These are phyloP conservation scores for Chimonanthus salicifolius DNA, from an alignment of 164 flowering plant genomes.

Conservation along the genomic window DNA sequence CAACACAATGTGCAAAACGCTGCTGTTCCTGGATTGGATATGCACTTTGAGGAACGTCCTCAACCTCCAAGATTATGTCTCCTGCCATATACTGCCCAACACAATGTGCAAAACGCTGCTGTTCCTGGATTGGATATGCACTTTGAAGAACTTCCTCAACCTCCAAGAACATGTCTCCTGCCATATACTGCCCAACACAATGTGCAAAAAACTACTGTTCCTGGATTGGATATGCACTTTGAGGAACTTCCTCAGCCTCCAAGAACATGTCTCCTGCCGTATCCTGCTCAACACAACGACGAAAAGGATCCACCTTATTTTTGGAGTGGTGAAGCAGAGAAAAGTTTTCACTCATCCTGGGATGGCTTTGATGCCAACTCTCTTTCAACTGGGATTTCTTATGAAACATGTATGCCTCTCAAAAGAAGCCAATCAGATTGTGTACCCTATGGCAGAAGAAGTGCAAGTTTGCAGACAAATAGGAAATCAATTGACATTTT, in stretches of 20 bases:
- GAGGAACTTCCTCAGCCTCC: slow-evolving; percentile 14
- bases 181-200: no score
- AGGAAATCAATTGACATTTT: neutral
- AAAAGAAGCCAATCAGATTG: slow-evolving; percentile 5
- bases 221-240: slow-evolving; percentile 12
- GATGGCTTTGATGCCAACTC: slow-evolving; percentile 9
- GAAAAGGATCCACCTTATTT: slow-evolving; percentile 9
- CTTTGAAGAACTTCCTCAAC: no score
- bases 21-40: no score
- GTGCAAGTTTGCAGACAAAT: slow-evolving; percentile 2
- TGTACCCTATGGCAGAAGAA: slow-evolving; percentile 6
- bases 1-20: no score
- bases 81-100: no score
- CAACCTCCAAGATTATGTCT: no score
- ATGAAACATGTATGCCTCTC: slow-evolving; percentile 10
- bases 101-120: no score
- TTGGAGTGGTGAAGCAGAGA: slow-evolving; percentile 14
- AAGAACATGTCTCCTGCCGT: slow-evolving; percentile 8
- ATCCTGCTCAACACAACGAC: slow-evolving; percentile 10
- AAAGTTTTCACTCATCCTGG: slow-evolving; percentile 13
- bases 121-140: no score
- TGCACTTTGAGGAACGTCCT: no score
- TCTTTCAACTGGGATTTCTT: slow-evolving; percentile 8
- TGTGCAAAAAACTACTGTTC: slow-evolving; percentile 2
- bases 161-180: no score